These are phyloP conservation scores for Coemansia asiatica DNA, from an alignment of 192 early-diverging fungal genomes.

Conservation along the genomic window DNA sequence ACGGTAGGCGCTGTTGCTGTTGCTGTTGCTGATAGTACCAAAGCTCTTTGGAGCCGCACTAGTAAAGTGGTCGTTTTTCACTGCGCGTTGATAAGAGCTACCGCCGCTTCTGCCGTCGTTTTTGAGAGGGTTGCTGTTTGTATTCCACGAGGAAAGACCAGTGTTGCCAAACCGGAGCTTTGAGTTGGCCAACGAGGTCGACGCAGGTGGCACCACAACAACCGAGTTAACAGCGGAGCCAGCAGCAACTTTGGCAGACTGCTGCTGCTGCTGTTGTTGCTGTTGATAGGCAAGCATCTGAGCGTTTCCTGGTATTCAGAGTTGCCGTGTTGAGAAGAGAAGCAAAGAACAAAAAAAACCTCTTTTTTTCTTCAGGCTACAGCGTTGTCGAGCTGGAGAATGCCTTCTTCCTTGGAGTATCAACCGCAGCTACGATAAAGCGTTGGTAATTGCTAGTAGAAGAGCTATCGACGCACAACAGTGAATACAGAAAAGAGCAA, in stretches of 20 bases:
- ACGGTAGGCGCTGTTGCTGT: slow-evolving; percentile 16
- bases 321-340: background rate
- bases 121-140: slow-evolving; percentile 7
- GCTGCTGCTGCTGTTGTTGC: slow-evolving; percentile 31
- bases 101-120: slow-evolving; percentile 8
- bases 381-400: background rate
- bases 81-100: background rate
- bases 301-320: background rate
- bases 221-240: slow-evolving; percentile 17
- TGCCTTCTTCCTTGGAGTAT: background rate
- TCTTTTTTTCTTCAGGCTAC: slow-evolving; percentile 4
- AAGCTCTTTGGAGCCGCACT: slow-evolving; percentile 25
- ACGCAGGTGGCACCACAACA: slow-evolving; percentile 35
- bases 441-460: background rate
- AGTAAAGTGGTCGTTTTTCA: slow-evolving; percentile 12
- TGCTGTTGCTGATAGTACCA: slow-evolving; percentile 10
- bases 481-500: background rate
- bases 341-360: background rate
- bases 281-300: slow-evolving; percentile 53
- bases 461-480: background rate
- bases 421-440: background rate
- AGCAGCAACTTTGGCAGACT: slow-evolving; percentile 13
- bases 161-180: slow-evolving; percentile 51
- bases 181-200: slow-evolving; percentile 35
- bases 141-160: slow-evolving; percentile 33